phyloP scores from a whole-genome alignment of 805 yeast species.

The Wickerhamiella bombiphila region DNA sequence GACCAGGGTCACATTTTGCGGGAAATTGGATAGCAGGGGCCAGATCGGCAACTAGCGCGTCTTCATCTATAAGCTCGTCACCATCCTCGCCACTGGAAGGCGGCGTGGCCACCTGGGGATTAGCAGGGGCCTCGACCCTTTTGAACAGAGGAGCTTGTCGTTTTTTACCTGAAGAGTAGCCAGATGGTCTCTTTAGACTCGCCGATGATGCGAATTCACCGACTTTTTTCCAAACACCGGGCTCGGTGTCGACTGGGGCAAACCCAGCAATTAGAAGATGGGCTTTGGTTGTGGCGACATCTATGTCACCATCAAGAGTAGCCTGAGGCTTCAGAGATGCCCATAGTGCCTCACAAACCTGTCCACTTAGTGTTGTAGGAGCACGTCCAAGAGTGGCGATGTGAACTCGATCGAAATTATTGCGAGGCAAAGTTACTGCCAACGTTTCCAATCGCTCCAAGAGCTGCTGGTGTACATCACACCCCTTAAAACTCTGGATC shows the following conservation, averaged over 20 bases:
- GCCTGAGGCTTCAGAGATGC: conserved; percentile 23
- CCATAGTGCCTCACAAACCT: conserved; percentile 19
- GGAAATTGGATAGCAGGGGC: conserved; percentile 38
- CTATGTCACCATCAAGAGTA: conserved; percentile 20
- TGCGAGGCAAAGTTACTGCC: conserved; percentile 21
- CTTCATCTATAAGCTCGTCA: conserved; percentile 43
- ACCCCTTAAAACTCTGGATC: conserved; percentile 6
- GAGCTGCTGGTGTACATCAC: conserved; percentile 23
- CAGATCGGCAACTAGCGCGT: conserved; percentile 34
- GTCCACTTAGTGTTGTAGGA: conserved; percentile 5
- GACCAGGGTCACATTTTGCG: conserved; percentile 36
- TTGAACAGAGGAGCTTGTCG: conserved; percentile 17
- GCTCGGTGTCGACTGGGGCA: conserved; percentile 19
- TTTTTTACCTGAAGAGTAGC: conserved; percentile 1
- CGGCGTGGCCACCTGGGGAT: conserved; percentile 31
- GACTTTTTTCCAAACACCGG: conserved; percentile 15
- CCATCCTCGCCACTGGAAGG: conserved; percentile 31
- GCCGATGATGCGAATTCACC: conserved; percentile 3
- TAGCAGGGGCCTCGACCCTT: conserved; percentile 28
- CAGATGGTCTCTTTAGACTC: conserved; percentile 1
- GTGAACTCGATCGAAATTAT: conserved; percentile 18
- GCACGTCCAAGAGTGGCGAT: conserved; percentile 18
- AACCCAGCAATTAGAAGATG: conserved; percentile 29
- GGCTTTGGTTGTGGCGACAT: conserved; percentile 6
- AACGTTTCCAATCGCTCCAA: conserved; percentile 25